Base-by-base conservation (phyloP, 1,139 yeast species). In the Magnusiomyces tetraspermus region DNA sequence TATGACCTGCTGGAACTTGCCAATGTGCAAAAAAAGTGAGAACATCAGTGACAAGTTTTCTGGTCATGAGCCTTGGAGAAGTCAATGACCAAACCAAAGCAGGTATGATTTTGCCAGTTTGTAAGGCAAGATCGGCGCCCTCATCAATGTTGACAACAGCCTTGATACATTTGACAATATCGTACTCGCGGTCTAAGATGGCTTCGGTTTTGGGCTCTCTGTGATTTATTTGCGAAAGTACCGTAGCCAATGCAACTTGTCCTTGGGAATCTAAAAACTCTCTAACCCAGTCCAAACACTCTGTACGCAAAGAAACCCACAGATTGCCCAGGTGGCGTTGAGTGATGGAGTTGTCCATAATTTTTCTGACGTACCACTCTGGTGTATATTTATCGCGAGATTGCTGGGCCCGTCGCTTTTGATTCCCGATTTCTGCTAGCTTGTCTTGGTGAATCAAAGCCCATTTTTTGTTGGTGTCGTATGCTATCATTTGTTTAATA, bases 241-340 rank as follows among this genome's bases (percentile, higher is more conserved):
- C 80, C 33, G 80, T 80, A 30, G 85, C 79, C 53, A 92, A 75
- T 1, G 95, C 90, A 1, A 88, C 80, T 57, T 88, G 96, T 47
- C 98, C 98, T 67, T 92, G 97, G 54, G 82, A 79, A 55, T 82
- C 85, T 53, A 88, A 76, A 57, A 92, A 92, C 38, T 76, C 78
- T 54, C 83, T 77, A 0, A 90, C 96, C 98, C 98, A 92, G 56
- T 78, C 83, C 43, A 92, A 77, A 44, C 95, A 95, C 65, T 90
- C 97, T 0, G 97, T 88, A 58, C 97, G 78, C 48, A 92, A 72
- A 46, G 95, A 87, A 3, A 92, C 96, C 85, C 95, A 88, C 53
- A 92, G 75, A 60, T 86, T 86, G 47, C 85, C 87, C 60, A 92
- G 72, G 64, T 89, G 90, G 51, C 79, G 79, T 2, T 83, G 73